Base-by-base conservation (phyloP, 805 yeast genomes). In the Metschnikowia hibisci region DNA sequence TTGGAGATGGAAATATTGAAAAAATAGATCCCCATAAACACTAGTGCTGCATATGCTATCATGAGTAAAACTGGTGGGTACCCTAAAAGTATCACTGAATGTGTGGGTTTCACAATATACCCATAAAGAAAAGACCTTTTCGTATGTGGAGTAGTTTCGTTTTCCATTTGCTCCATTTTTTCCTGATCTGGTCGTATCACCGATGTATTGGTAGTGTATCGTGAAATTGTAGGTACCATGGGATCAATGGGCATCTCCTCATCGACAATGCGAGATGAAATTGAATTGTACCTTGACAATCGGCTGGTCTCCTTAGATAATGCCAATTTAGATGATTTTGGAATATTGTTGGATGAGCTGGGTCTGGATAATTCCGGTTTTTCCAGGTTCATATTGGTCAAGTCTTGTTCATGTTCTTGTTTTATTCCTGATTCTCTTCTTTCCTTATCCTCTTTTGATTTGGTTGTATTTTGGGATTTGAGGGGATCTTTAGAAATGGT, bases 51-150 rank as follows among this genome's bases (percentile, higher is more conserved):
- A 56, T 79, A 86, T 1, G 70, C 57, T 28, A 87, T 74, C 6
- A 88, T 79, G 38, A 85, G 63, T 1, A 74, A 58, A 7, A 88
- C 90, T 0, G 95, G 93, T 0, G 95, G 95, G 58, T 82, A 82
- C 43, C 68, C 63, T 27, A 87, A 61, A 45, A 87, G 74, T 4
- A 69, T 64, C 14, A 87, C 57, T 0, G 91, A 73, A 50, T 79
- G 81, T 40, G 78, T 58, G 0, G 96, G 96, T 20, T 78, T 64
- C 11, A 78, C 53, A 3, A 78, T 53, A 45, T 76, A 76, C 32
- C 79, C 69, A 54, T 79, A 78, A 2, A 58, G 36, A n/a, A 59
- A 57, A 8, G 46, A 52, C 10, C 28, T 4, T 13, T 15, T 23
- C 8, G 34, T 7, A 20, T 28, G 27, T 2, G 33, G 1, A 20